These are phyloP conservation scores for Symbiotaphrina buchneri DNA, from an alignment of 495 filamentous ascomycete genomes.

Conservation along the genomic window DNA sequence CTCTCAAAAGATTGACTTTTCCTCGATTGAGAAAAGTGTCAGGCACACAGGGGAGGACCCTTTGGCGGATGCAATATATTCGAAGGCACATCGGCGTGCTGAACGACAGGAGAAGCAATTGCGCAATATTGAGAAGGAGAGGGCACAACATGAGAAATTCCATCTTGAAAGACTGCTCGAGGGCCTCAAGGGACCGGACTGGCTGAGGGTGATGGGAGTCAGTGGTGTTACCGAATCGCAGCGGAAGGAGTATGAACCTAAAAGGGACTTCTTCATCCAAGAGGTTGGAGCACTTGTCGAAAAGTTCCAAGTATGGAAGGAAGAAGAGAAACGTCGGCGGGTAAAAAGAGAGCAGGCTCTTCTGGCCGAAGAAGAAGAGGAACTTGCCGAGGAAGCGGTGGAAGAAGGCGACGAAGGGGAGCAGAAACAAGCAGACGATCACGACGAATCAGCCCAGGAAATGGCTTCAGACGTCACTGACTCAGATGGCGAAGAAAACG, in stretches of 20 bases:
- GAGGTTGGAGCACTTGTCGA: constrained; percentile 60
- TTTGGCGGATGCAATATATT: constrained; percentile 41
- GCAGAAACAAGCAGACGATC: constrained; percentile 6
- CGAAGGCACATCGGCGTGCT: constrained; percentile 47
- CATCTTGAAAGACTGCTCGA: constrained; percentile 71
- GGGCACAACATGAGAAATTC: constrained; percentile 78
- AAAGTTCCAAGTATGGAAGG: constrained; percentile 72
- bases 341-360: constrained; percentile 37
- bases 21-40: constrained; percentile 20
- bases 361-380: constrained; percentile 16
- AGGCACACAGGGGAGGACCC: constrained; percentile 31
- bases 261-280: constrained; percentile 58
- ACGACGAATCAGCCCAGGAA: constrained; percentile 10
- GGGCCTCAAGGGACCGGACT: constrained; percentile 74
- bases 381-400: constrained; percentile 16
- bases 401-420: constrained; percentile 14
- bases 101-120: constrained; percentile 83
- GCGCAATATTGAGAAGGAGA: constrained; percentile 79
- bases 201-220: constrained; percentile 86
- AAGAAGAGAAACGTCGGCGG: constrained; percentile 71
- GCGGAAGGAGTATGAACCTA: constrained; percentile 68
- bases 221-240: constrained; percentile 61
- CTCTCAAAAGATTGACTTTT: constrained; percentile 30
- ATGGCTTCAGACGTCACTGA: constrained; percentile 6
- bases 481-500: constrained; percentile 18